A percentile compares a stretch with the other conserved stretches of the same genome.
Evolutionary conservation across 2,329 filamentous ascomycete species (phyloP).

Genomic region (Botrytis fabae): DNA sequence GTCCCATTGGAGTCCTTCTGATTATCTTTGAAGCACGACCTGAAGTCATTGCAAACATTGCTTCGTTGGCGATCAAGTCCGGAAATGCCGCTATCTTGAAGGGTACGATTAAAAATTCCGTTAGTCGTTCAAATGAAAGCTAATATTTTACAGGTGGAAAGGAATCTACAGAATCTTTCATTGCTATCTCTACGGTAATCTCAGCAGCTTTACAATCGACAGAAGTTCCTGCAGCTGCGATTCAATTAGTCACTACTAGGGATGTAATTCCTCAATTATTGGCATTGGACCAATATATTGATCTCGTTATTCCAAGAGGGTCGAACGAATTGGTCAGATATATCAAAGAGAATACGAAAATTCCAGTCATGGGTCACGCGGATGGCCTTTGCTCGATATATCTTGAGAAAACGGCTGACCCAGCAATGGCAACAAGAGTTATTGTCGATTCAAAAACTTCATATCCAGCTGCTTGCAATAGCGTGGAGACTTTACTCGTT

Average conservation of each 20-base stretch:
- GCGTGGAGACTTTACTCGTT: constrained; percentile 86
- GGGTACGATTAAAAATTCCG: constrained; percentile 49
- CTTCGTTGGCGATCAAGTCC: constrained; percentile 92
- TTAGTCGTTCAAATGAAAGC: not conserved
- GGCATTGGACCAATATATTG: constrained; percentile 80
- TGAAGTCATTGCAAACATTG: constrained; percentile 98
- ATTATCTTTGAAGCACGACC: constrained; percentile 98
- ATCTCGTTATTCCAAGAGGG: constrained; percentile 84
- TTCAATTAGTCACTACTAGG: constrained; percentile 91
- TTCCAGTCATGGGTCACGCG: constrained; percentile 93
- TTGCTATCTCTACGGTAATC: constrained; percentile 84
- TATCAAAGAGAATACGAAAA: constrained; percentile 87
- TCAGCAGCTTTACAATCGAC: constrained; percentile 72
- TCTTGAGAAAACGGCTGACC: constrained; percentile 75
- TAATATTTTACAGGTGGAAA: constrained; percentile 66
- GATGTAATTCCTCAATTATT: constrained; percentile 90
- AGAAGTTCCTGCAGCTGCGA: constrained; percentile 77
- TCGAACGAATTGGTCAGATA: constrained; percentile 52
- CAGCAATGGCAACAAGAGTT: constrained; percentile 69
- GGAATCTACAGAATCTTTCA: constrained; percentile 93
- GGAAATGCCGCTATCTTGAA: constrained; percentile 97
- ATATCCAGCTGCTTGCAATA: constrained; percentile 95
- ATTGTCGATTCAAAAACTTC: constrained; percentile 90
- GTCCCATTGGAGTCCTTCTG: constrained; percentile 93
- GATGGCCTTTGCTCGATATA: constrained; percentile 91